phyloP scores from a whole-genome alignment of 2,329 filamentous ascomycete genomes.

The Fusarium brevicatenulatum region DNA sequence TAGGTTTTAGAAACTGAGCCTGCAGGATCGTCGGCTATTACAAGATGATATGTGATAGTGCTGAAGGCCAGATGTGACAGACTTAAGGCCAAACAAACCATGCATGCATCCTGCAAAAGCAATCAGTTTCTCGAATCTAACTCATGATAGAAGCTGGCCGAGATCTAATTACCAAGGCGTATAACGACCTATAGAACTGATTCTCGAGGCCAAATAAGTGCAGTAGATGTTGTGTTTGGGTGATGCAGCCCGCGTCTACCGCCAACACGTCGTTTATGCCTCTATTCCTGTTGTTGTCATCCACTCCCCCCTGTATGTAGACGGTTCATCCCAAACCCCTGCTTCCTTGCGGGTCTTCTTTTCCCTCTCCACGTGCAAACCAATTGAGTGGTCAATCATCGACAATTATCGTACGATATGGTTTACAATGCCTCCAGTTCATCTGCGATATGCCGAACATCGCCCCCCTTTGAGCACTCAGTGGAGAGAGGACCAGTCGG shows the following conservation, averaged over 20 bases:
- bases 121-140: neutral
- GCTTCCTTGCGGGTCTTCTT: slow-evolving; percentile 1
- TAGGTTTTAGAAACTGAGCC: neutral
- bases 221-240: neutral
- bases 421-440: neutral
- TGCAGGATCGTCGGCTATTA: slow-evolving; percentile 18
- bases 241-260: neutral
- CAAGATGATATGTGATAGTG: slow-evolving; percentile 11
- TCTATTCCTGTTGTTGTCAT: slow-evolving; percentile 9
- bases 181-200: neutral
- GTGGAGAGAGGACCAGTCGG: slow-evolving; percentile 21
- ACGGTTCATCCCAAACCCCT: slow-evolving; percentile 23
- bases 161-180: neutral
- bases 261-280: neutral
- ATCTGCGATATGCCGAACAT: neutral
- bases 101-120: neutral
- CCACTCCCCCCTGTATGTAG: slow-evolving; percentile 2
- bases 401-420: slow-evolving; percentile 23
- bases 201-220: neutral
- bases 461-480: neutral
- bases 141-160: neutral
- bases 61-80: neutral
- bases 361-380: slow-evolving; percentile 24
- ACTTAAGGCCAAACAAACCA: neutral
- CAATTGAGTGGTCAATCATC: slow-evolving; percentile 7